Conservation (phyloP, 768 basidiomycete species). For the Cystofilobasidium macerans region DNA sequence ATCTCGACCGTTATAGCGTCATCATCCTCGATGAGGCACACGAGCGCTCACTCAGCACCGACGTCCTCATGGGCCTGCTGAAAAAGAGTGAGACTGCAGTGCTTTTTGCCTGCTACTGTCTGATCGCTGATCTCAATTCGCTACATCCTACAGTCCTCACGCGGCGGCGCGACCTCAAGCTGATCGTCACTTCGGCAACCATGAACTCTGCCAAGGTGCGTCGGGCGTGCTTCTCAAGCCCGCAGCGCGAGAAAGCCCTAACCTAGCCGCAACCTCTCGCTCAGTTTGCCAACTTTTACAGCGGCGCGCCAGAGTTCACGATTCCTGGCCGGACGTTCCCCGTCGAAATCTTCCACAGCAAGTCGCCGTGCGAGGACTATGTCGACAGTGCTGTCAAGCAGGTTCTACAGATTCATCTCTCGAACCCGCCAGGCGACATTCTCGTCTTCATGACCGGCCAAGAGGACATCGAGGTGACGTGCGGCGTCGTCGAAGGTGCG, state of each 20-base stretch:
- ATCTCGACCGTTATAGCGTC: conserved; percentile 88
- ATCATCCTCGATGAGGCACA: conserved; percentile 99
- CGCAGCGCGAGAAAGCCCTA: too few species aligned
- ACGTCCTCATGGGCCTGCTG: conserved; percentile 92
- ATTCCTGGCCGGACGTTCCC: conserved; percentile 94
- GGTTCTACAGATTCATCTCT: conserved; percentile 89
- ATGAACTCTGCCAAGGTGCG: conserved; percentile 97
- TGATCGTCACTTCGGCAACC: conserved; percentile 96
- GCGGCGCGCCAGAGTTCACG: conserved; percentile 85
- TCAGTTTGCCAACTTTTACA: conserved; percentile 90
- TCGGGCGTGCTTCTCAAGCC: too few species aligned
- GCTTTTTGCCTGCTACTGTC: not conserved
- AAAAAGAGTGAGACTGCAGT: conserved; percentile 59
- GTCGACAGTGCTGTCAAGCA: conserved; percentile 98
- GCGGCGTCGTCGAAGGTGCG: conserved; percentile 80
- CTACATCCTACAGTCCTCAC: conserved; percentile 53
- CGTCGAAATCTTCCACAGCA: conserved; percentile 89
- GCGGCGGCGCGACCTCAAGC: conserved; percentile 78
- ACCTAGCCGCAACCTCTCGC: conserved; percentile 1
- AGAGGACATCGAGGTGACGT: conserved; percentile 96
- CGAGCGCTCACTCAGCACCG: conserved; percentile 91
- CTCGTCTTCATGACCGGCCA: conserved; percentile 99
- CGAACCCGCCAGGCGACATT: conserved; percentile 83
- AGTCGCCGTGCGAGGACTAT: conserved; percentile 98
- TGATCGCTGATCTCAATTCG: not conserved